Evolutionary conservation across 164 flowering plant species (phyloP).

Genomic region (Cinnamomum micranthum): DNA sequence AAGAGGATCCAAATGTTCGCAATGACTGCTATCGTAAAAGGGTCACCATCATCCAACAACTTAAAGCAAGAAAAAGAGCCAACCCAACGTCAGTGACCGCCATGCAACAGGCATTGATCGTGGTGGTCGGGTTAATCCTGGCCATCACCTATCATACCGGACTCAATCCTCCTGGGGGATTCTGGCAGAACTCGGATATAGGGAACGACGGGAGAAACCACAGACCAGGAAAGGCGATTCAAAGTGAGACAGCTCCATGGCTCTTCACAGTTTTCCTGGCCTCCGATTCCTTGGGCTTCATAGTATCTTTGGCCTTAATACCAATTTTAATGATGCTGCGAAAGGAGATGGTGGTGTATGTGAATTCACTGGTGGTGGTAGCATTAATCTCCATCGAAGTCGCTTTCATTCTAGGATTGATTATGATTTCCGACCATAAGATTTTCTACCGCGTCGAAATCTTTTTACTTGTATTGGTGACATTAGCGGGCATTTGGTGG

Average conservation of each 20-base stretch:
- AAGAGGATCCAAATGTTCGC: too few relatives aligned
- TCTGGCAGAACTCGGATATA: neutral
- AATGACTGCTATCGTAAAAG: neutral
- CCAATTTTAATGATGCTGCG: neutral
- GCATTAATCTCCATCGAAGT: neutral
- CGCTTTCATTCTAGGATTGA: neutral
- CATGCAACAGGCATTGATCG: neutral
- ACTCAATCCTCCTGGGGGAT: constrained; percentile 7
- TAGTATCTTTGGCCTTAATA: neutral
- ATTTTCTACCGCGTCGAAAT: neutral
- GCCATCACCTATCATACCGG: constrained; percentile 6
- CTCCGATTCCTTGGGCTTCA: neutral
- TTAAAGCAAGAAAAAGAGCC: neutral
- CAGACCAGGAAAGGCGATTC: neutral
- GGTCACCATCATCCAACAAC: neutral
- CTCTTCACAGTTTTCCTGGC: neutral
- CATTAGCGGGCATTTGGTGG: neutral
- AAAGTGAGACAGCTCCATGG: neutral
- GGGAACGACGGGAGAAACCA: neutral
- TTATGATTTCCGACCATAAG: neutral
- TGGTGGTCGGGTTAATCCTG: neutral
- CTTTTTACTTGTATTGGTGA: neutral
- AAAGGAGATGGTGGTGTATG: neutral
- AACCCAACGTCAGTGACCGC: neutral
- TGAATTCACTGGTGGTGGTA: neutral